A percentile compares a stretch with the other conserved stretches of the same genome.
These are phyloP conservation scores for Camelina hispida DNA, from an alignment of 345 rosid genomes.

Conservation along the genomic window DNA sequence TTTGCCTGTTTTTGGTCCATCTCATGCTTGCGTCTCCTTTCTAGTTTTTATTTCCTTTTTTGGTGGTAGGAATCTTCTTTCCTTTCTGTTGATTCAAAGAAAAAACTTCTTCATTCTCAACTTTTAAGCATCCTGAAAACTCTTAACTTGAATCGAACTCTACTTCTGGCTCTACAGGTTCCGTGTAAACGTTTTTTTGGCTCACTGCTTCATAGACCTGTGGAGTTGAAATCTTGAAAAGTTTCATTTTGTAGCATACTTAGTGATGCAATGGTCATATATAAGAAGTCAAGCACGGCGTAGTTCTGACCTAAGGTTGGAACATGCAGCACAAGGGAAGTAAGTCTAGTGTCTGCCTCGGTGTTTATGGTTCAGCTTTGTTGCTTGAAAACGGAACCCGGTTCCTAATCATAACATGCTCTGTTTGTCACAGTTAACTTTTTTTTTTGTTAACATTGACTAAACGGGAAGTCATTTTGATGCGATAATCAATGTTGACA, in stretches of 20 bases:
- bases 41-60: neutral
- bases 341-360: neutral
- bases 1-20: slow-evolving; percentile 9
- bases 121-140: neutral
- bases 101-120: neutral
- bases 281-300: neutral
- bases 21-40: neutral
- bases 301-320: too few species aligned
- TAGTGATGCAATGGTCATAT: too few species aligned
- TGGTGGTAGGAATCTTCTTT: neutral
- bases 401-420: too few species aligned
- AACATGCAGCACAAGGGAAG: too few species aligned
- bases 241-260: neutral
- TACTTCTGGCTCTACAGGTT: neutral
- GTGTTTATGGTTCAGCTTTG: neutral
- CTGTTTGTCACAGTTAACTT: too few species aligned
- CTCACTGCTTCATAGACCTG: neutral
- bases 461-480: too few species aligned
- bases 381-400: neutral
- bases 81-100: neutral
- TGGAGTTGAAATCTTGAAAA: neutral
- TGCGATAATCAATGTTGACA: too few species aligned
- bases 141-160: neutral
- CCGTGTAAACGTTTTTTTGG: neutral
- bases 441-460: too few species aligned